These are phyloP conservation scores for Capronia americana DNA, from an alignment of 2,329 filamentous ascomycete species.

Conservation along the genomic window DNA sequence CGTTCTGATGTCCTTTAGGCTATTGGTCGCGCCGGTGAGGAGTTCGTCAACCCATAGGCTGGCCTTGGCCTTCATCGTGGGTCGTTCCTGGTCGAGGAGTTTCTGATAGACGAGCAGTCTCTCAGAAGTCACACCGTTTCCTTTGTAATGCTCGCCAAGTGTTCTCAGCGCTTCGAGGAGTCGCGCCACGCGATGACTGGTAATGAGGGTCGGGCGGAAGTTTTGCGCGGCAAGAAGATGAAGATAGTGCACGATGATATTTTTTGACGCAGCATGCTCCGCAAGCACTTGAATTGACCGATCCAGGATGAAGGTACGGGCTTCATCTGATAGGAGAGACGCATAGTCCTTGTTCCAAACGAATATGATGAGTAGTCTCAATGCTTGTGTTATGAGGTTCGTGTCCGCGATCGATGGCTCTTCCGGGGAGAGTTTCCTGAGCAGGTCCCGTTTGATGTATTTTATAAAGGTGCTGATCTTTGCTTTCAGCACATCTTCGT, in stretches of 20 bases:
- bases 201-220: slow-evolving; percentile 69
- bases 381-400: slow-evolving; percentile 75
- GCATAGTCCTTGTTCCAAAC: slow-evolving; percentile 76
- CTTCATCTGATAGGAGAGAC: slow-evolving; percentile 75
- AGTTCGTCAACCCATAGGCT: slow-evolving; percentile 82
- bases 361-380: slow-evolving; percentile 78
- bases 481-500: slow-evolving; percentile 71
- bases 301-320: slow-evolving; percentile 79
- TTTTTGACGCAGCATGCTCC: slow-evolving; percentile 73
- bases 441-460: slow-evolving; percentile 82
- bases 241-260: slow-evolving; percentile 78
- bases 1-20: slow-evolving; percentile 74
- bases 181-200: slow-evolving; percentile 64
- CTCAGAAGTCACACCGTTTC: slow-evolving; percentile 79
- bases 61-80: slow-evolving; percentile 71
- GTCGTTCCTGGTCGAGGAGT: slow-evolving; percentile 73
- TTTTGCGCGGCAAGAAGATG: slow-evolving; percentile 80
- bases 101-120: slow-evolving; percentile 80
- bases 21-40: slow-evolving; percentile 81
- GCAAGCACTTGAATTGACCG: slow-evolving; percentile 77
- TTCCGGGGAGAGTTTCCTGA: slow-evolving; percentile 27
- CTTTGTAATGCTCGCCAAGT: slow-evolving; percentile 74
- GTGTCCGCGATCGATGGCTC: slow-evolving; percentile 64
- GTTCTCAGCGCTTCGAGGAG: slow-evolving; percentile 73
- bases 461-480: slow-evolving; percentile 80